These are phyloP conservation scores for Pestalotiopsis sp. DNA, from an alignment of 2,329 filamentous ascomycete genomes.

Conservation along the genomic window DNA sequence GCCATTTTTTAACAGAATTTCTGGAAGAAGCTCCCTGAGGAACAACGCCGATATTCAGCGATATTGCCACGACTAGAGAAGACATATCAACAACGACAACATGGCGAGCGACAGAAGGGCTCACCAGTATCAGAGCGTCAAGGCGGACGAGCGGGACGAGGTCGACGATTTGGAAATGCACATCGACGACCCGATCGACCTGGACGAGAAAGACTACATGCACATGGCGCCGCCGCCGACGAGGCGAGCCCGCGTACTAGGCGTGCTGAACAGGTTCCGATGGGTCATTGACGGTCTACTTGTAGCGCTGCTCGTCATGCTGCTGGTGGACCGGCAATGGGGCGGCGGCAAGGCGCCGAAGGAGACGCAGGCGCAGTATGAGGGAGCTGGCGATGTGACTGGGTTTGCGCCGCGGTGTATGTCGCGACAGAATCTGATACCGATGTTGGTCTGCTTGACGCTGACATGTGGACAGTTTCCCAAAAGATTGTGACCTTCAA, in stretches of 20 bases:
- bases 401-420: slow-evolving; percentile 41
- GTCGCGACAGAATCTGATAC: slow-evolving; percentile 8
- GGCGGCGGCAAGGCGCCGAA: slow-evolving; percentile 11
- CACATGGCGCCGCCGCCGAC: slow-evolving; percentile 14
- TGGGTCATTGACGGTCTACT: slow-evolving; percentile 38
- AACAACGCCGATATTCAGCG: neutral
- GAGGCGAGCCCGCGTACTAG: slow-evolving; percentile 18
- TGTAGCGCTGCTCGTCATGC: slow-evolving; percentile 35
- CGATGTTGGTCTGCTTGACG: neutral
- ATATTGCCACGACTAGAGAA: neutral
- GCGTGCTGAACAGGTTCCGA: slow-evolving; percentile 23
- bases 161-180: slow-evolving; percentile 23
- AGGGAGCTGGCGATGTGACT: slow-evolving; percentile 40
- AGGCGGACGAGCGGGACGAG: slow-evolving; percentile 24
- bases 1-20: neutral
- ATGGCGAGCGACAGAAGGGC: slow-evolving; percentile 5
- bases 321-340: slow-evolving; percentile 32
- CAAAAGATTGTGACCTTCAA: slow-evolving; percentile 41
- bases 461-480: slow-evolving; percentile 28
- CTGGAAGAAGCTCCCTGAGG: neutral
- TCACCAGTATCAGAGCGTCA: slow-evolving; percentile 18
- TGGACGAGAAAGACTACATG: slow-evolving; percentile 32
- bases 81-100: neutral
- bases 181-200: slow-evolving; percentile 28
- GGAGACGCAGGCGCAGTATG: slow-evolving; percentile 23